phyloP scores from a whole-genome alignment of 208 protist species.

The Leishmania guyanensis region DNA sequence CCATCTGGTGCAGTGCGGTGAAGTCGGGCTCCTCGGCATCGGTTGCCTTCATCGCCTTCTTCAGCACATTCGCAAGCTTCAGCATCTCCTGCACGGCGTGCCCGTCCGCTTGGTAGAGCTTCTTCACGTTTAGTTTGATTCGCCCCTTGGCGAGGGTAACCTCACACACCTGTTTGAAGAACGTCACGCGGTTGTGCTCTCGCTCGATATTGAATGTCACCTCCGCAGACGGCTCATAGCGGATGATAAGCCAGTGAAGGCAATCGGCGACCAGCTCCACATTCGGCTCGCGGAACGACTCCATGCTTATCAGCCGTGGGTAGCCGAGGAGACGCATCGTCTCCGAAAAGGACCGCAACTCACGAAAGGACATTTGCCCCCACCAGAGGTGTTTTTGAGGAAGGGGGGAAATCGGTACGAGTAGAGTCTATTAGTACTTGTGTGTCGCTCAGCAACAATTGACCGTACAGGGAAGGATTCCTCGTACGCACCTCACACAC shows the following conservation, averaged over 20 bases:
- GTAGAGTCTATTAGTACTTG: neutral
- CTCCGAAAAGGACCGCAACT: conserved; percentile 94
- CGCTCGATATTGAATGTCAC: conserved; percentile 91
- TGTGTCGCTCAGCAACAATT: neutral
- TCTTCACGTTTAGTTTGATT: conserved; percentile 95
- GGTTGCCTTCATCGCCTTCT: conserved; percentile 83
- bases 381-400: neutral
- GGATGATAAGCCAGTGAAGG: conserved; percentile 93
- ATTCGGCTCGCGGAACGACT: conserved; percentile 96
- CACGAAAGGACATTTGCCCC: conserved; percentile 83
- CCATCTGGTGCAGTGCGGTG: conserved; percentile 79
- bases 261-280: conserved; percentile 95
- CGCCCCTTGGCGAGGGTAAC: conserved; percentile 82
- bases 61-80: conserved; percentile 92
- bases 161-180: conserved; percentile 93
- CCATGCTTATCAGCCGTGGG: conserved; percentile 94
- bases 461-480: neutral
- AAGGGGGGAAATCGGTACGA: neutral
- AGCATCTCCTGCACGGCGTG: conserved; percentile 97
- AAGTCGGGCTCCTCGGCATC: conserved; percentile 78
- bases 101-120: conserved; percentile 94
- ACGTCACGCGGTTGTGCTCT: conserved; percentile 90
- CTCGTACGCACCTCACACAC: neutral
- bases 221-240: conserved; percentile 92
- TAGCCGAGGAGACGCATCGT: conserved; percentile 96